Evolutionary conservation across 345 rosid species (phyloP).

Genomic region (Salix brachista): DNA sequence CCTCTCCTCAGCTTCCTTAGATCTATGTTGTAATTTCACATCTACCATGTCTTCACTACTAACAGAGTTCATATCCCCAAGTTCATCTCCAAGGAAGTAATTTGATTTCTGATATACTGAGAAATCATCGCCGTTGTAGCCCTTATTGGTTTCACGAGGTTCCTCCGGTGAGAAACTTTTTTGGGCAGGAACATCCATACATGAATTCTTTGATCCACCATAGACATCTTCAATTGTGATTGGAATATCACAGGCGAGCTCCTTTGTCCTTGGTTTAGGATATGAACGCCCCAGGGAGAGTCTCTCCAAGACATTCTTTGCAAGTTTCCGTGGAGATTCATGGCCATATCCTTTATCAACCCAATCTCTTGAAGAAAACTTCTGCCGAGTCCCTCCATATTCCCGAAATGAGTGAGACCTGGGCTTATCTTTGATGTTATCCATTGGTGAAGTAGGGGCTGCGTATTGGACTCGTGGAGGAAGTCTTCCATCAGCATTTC

Average conservation of each 20-base stretch:
- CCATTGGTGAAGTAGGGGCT: conserved; percentile 67
- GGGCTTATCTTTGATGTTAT: conserved; percentile 39
- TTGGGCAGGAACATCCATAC: conserved; percentile 36
- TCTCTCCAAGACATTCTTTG: conserved; percentile 82
- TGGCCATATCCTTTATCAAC: conserved; percentile 57
- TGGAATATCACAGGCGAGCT: conserved; percentile 43
- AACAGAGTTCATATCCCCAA: conserved; percentile 27
- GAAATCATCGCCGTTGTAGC: conserved; percentile 29
- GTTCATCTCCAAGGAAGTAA: conserved; percentile 24
- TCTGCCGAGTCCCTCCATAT: conserved; percentile 42
- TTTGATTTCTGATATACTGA: conserved; percentile 32
- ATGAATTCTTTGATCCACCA: conserved; percentile 45
- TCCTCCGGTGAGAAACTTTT: conserved; percentile 41
- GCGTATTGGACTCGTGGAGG: conserved; percentile 64
- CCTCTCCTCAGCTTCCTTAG: conserved; percentile 74
- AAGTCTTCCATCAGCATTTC: conserved; percentile 42
- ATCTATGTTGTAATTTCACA: conserved; percentile 52
- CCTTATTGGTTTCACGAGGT: conserved; percentile 37
- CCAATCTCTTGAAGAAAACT: conserved; percentile 53
- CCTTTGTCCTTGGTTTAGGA: conserved; percentile 47
- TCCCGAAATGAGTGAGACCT: conserved; percentile 79
- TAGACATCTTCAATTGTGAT: conserved; percentile 80
- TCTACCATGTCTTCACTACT: conserved; percentile 45
- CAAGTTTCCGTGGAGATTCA: conserved; percentile 76
- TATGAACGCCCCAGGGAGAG: conserved; percentile 55